Base-by-base conservation (phyloP, 176 grass and related monocot genomes). In the Oryza australiensis region DNA sequence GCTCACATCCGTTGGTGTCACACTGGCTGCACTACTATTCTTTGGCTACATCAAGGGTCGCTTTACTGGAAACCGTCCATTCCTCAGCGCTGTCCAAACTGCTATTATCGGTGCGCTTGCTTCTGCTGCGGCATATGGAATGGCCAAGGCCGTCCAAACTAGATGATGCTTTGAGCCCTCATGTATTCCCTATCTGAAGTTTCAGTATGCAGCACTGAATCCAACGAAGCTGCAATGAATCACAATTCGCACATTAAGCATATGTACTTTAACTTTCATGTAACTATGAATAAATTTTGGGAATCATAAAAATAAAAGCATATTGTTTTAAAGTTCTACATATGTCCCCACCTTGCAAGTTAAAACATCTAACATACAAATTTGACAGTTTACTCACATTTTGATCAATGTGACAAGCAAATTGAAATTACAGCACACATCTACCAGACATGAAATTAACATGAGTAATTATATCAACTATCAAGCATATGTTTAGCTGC, bases 11-110 rank as follows among this genome's bases (percentile, higher is more conserved):
- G 87, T 90, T 75, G 94, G 80, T 34, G 89, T 94, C 37, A 97
- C 91, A 5, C 68, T 97, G 30, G 60, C 60, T 0, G 91, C 91
- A 0, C 87, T 97, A 20, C 70, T 97, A 68, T 90, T 97, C 78
- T 97, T 97, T 85, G 91, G 94, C 67, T 94, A 94, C 78, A 79
- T 94, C 70, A 97, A 97, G 73, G 94, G 87, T 9, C 85, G 78
- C 10, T 94, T 88, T 82, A 92, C 94, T 68, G 94, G 94, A 23
- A 92, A 88, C 73, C 87, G 76, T 0, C 94, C 94, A 13, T 34
- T 97, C 65, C 46, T 88, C 66, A 97, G 94, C 16, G 87, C 94
- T 57, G 0, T 97, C 66, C 94, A 94, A 69, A 97, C 89, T 26
- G 86, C 87, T 38, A 86, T 97, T 53, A 97, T 97, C 42, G 94